phyloP scores from a whole-genome alignment of 257 asterid species.

The Cordia subcordata region DNA sequence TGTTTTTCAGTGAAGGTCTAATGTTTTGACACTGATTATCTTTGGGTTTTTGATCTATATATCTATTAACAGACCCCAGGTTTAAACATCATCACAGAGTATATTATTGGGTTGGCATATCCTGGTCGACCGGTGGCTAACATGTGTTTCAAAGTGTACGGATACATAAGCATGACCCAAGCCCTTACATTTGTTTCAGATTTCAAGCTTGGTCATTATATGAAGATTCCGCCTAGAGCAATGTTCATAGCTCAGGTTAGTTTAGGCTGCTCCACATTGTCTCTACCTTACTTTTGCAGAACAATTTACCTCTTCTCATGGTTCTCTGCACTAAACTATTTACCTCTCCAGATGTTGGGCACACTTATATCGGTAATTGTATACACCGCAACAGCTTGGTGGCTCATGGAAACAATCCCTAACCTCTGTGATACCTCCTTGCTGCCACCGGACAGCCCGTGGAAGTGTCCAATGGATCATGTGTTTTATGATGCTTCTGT shows the following conservation, averaged over 20 bases:
- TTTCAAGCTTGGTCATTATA: conserved; percentile 68
- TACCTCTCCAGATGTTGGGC: conserved; percentile 31
- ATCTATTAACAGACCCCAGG: conserved; percentile 33
- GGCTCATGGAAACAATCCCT: conserved; percentile 43
- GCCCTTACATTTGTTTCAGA: conserved; percentile 42
- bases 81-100: conserved; percentile 49
- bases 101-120: conserved; percentile 42
- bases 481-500: conserved; percentile 54
- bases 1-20: background rate
- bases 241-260: conserved; percentile 63
- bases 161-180: conserved; percentile 64
- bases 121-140: conserved; percentile 62
- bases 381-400: conserved; percentile 41
- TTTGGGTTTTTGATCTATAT: background rate
- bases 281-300: no score
- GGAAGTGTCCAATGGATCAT: conserved; percentile 49
- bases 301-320: no score
- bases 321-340: background rate
- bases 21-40: background rate
- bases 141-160: conserved; percentile 58
- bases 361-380: conserved; percentile 31
- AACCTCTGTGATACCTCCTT: conserved; percentile 39
- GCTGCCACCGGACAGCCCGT: conserved; percentile 37
- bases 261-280: no score
- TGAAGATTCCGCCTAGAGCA: conserved; percentile 69